Base-by-base conservation (phyloP, 148 eudicot species). In the Cornus florida region DNA sequence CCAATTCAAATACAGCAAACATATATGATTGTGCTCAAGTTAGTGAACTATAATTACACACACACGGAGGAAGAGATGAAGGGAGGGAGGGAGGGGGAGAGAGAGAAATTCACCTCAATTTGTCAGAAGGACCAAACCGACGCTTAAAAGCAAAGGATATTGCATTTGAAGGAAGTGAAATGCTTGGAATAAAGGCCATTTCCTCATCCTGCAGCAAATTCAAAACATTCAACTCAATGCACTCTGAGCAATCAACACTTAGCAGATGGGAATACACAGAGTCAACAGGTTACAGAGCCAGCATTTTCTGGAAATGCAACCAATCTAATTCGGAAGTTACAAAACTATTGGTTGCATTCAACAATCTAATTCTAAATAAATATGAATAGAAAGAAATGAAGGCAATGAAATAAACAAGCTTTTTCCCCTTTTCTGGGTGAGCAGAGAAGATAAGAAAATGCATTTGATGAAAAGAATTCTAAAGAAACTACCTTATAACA, bases 81-180 rank as follows among this genome's bases (percentile, higher is more conserved):
- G 56, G 77, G 80, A 28, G 28, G 28, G 28, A 84, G 56, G 77
- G 80, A 28, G 28, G 28, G 28, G 28, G 56, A 75, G 80, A 79
- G 67, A 59, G 74, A 78, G 78, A 79, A 77, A 84, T 56, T 68
- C 83, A 96, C 99, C 99, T 96, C 88, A 93, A 86, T 87, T 93
- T 93, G 86, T 93, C 98, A 24, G 97, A 92, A 82, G 98, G 98
- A 82, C 93, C 86, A 71, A 92, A 87, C 8, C 86, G 90, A 24
- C 98, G 93, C 83, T 96, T 96, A 78, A 96, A 96, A 70, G 94
- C 97, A 80, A 90, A 81, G 67, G 97, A 89, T 35, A 93, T 41
- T 59, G 97, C 89, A 86, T 96, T 93, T 86, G 93, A 86, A 80
- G 99, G 99, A 83, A 96, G 78, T 79, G 89, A 91, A 76, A 96